Conservation (phyloP, 352 stramenopile genomes). For the Aphanomyces cochlioides region DNA sequence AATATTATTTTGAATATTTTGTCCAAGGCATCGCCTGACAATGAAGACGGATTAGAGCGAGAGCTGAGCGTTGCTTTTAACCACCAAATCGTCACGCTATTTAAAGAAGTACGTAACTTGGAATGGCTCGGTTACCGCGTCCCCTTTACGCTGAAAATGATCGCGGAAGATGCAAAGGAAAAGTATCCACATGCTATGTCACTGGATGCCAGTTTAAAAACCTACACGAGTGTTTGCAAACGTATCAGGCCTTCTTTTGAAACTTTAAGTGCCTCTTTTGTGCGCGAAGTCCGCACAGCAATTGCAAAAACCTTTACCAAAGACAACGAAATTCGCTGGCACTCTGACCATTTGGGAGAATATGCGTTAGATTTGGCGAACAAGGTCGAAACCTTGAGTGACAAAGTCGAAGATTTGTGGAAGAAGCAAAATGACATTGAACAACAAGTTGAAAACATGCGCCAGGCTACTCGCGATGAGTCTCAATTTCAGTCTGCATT, state of each 20-base stretch:
- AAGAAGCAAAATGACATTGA: conserved; percentile 92
- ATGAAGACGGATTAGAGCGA: conserved; percentile 48
- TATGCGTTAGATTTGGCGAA: conserved; percentile 86
- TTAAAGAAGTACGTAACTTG: conserved; percentile 98
- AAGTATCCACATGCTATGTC: conserved; percentile 97
- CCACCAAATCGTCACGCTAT: conserved; percentile 96
- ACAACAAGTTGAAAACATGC: conserved; percentile 78
- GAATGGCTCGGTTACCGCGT: conserved; percentile 98
- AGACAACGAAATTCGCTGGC: conserved; percentile 85
- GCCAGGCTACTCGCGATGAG: conserved; percentile 53
- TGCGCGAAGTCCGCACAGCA: conserved; percentile 75
- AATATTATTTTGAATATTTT: conserved; percentile 89
- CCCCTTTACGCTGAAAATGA: conserved; percentile 93
- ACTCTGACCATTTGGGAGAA: conserved; percentile 80
- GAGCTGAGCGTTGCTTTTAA: conserved; percentile 93
- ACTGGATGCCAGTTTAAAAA: conserved; percentile 94
- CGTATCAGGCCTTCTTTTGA: conserved; percentile 84
- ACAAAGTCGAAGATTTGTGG: conserved; percentile 96
- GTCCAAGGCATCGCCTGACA: conserved; percentile 47
- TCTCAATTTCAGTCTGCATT: conserved; percentile 49
- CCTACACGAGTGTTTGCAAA: conserved; percentile 82
- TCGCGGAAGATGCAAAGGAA: conserved; percentile 94
- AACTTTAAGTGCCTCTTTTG: conserved; percentile 61
- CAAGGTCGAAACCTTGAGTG: conserved; percentile 95
- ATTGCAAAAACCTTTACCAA: conserved; percentile 88